Conservation (phyloP, 2,329 filamentous ascomycete species). For the Exophiala viscosa region DNA sequence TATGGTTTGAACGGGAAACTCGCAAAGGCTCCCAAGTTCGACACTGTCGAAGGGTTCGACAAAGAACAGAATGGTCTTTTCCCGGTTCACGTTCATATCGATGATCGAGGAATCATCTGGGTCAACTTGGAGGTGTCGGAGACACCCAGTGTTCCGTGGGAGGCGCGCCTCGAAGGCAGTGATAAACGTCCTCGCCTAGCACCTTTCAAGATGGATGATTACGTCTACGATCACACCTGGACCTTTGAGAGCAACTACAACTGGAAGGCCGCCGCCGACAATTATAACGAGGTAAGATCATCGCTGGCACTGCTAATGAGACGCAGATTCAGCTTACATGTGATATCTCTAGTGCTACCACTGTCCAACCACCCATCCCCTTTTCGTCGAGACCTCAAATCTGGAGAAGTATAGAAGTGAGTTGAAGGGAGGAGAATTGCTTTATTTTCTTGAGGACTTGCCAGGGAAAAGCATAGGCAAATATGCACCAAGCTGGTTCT, state of each 20-base stretch:
- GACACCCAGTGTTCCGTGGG: constrained; percentile 43
- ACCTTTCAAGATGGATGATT: constrained; percentile 50
- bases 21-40: constrained; percentile 57
- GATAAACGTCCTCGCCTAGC: constrained; percentile 36
- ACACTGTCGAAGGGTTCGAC: constrained; percentile 55
- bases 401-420: constrained; percentile 15
- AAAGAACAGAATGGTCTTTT: constrained; percentile 54
- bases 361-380: constrained; percentile 15
- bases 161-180: constrained; percentile 30
- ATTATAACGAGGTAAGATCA: constrained; percentile 53
- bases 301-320: constrained; percentile 50
- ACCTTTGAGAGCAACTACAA: constrained; percentile 56
- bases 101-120: constrained; percentile 47
- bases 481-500: constrained; percentile 32
- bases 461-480: constrained; percentile 33
- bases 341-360: constrained; percentile 14
- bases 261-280: constrained; percentile 59
- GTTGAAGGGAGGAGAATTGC: constrained; percentile 6
- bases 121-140: constrained; percentile 51
- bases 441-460: constrained; percentile 8
- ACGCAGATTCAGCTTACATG: constrained; percentile 55
- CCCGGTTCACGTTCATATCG: not conserved
- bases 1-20: constrained; percentile 56
- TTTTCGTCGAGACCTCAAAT: constrained; percentile 11
- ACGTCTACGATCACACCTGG: constrained; percentile 55